phyloP scores from a whole-genome alignment of 768 basidiomycete genomes.

The Podaxis sp. region DNA sequence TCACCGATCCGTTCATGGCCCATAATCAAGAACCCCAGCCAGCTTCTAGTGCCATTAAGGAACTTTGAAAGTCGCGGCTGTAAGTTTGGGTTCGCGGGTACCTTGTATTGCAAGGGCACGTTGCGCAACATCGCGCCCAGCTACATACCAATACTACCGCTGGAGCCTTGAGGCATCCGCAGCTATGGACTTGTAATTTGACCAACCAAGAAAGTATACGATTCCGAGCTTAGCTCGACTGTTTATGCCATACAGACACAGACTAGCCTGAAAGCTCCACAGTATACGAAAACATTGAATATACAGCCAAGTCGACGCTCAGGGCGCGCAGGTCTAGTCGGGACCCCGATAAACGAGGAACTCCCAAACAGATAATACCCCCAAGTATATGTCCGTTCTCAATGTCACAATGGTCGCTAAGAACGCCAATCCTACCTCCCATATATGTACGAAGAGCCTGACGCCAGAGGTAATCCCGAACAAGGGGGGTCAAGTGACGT shows the following conservation, averaged over 20 bases:
- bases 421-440: neutral
- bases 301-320: neutral
- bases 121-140: neutral
- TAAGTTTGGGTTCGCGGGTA: neutral
- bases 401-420: neutral
- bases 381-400: neutral
- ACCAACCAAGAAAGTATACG: neutral
- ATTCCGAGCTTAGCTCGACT: neutral
- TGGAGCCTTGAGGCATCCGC: neutral
- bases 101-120: neutral
- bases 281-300: neutral
- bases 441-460: neutral
- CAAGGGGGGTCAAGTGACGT: neutral
- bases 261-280: neutral
- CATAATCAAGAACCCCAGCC: neutral
- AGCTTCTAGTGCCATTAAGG: neutral
- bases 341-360: neutral
- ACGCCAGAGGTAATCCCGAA: neutral
- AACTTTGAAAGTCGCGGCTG: neutral
- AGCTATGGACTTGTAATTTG: neutral
- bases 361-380: neutral
- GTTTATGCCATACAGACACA: neutral
- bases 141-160: neutral
- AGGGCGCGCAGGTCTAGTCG: neutral
- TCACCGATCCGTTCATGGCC: constrained; percentile 9